A percentile compares a stretch with the other conserved stretches of the same genome.
phyloP scores from a whole-genome alignment of 2,329 filamentous ascomycete species.

The Orbilia blumenaviensis region DNA sequence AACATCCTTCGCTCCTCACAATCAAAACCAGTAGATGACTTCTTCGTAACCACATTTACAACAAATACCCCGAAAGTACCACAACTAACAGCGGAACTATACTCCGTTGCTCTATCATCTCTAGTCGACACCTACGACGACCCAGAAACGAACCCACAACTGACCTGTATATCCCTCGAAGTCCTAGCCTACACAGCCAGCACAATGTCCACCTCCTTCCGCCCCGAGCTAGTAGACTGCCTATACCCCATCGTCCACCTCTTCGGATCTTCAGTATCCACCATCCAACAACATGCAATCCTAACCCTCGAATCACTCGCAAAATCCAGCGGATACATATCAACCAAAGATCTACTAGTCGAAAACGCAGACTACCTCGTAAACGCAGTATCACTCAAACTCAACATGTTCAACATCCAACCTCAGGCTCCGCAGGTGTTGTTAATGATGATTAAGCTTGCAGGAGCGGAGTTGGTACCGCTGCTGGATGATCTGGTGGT shows the following conservation, averaged over 20 bases:
- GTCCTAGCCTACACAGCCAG: conserved; percentile 78
- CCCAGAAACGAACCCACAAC: conserved; percentile 65
- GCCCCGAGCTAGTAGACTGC: conserved; percentile 85
- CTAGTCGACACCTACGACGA: conserved; percentile 67
- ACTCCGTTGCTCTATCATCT: conserved; percentile 72
- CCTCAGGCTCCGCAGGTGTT: conserved; percentile 90
- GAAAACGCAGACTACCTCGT: conserved; percentile 96
- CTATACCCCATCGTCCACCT: conserved; percentile 92
- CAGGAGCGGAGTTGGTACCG: conserved; percentile 80
- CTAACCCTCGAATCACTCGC: conserved; percentile 84
- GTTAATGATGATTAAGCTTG: conserved; percentile 90
- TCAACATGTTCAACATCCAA: conserved; percentile 91
- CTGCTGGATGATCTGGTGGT: conserved; percentile 91
- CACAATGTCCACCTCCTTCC: conserved; percentile 73
- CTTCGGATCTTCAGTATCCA: conserved; percentile 74
- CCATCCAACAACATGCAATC: conserved; percentile 82
- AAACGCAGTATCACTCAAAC: conserved; percentile 85
- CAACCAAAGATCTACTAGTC: conserved; percentile 80
- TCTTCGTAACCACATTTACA: conserved; percentile 63
- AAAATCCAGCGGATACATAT: conserved; percentile 75
- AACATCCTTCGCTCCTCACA: conserved; percentile 59
- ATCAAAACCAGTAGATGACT: conserved; percentile 61
- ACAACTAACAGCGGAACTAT: conserved; percentile 69
- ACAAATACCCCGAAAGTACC: conserved; percentile 54
- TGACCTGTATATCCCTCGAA: conserved; percentile 74